Evolutionary conservation across 345 rosid species (phyloP).

Genomic region (Acer yangbiense): DNA sequence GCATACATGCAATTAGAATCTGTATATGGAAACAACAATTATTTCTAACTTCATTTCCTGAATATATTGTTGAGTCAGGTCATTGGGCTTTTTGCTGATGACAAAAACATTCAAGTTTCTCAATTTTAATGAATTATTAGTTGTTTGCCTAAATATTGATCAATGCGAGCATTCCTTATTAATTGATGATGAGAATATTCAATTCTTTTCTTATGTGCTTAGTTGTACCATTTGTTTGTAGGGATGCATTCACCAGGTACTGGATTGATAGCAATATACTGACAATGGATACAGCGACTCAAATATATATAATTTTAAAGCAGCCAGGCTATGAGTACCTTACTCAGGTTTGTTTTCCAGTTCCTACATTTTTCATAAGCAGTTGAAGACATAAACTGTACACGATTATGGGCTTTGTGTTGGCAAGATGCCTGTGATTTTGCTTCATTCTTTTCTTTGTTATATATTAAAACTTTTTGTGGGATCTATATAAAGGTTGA

Average conservation of each 20-base stretch:
- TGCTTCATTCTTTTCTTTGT: conserved; percentile 11
- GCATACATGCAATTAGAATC: background rate
- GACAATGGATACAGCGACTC: conserved; percentile 65
- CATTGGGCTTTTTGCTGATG: background rate
- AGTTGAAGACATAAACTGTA: background rate
- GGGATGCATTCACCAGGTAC: conserved; percentile 72
- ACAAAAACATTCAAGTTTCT: background rate
- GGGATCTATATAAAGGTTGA: conserved; percentile 59
- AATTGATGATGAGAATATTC: background rate
- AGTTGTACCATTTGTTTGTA: conserved; percentile 27
- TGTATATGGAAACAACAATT: background rate
- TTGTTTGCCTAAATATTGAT: conserved; percentile 12
- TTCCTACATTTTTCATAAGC: conserved; percentile 4
- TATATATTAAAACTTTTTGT: conserved; percentile 12
- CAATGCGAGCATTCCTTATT: background rate
- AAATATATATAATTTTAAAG: conserved; percentile 67
- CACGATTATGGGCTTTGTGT: background rate
- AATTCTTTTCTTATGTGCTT: conserved; percentile 12
- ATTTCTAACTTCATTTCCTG: background rate
- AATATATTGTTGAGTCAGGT: conserved; percentile 1
- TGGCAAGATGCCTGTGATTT: background rate
- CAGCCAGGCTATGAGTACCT: conserved; percentile 70
- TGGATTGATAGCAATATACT: conserved; percentile 80
- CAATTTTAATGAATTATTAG: background rate
- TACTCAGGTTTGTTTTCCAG: conserved; percentile 57